Base-by-base conservation (phyloP, 768 basidiomycete species). In the Cystofilobasidium ferigula region DNA sequence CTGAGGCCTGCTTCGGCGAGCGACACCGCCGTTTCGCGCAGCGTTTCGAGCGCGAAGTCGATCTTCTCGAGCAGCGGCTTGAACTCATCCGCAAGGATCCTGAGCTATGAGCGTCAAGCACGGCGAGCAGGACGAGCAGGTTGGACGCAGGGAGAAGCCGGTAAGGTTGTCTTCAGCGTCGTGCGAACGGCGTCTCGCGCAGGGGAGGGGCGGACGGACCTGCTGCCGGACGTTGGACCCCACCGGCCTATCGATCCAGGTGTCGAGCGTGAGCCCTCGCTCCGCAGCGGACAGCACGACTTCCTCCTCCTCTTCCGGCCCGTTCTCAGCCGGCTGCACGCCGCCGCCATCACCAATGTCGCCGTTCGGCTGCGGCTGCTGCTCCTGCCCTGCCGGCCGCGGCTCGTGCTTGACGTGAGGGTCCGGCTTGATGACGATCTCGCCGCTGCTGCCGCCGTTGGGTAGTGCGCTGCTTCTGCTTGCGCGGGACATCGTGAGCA, bases 221-320 rank as follows among this genome's bases (percentile, higher is more conserved):
- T 54, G 28, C 28, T 30, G 38, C n/a, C 7, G 24, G 35, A 6
- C n/a, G 24, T 42, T 30, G 20, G 38, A 34, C 1, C 2, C 3
- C 8, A 60, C 38, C 9, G 34, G 38, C 6, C 58, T n/a, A 20
- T 38, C 38, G n/a, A 6, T 10, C 38, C 38, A 60, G 4, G 58
- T 60, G 7, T 60, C 58, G 28, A 40, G 35, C 43, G 58, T 60
- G 8, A 60, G 38, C 5, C 58, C 58, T n/a, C 58, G 38, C 43
- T 60, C 38, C 24, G 58, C 58, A 3, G 58, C 26, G n/a, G 35
- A 42, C 38, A 38, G 58, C 7, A 42, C 30, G 9, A 9, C 14
- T 7, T n/a, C 38, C 43, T 60, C 57, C 32, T 58, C 38, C 2
- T 38, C 38, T 20, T 56, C 54, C 26, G 54, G n/a, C 18, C 54